Evolutionary conservation across 768 basidiomycete genomes (phyloP), one percentile per base, ranked within the genome.

Genomic region (Chlorophyllum brunneum): DNA sequence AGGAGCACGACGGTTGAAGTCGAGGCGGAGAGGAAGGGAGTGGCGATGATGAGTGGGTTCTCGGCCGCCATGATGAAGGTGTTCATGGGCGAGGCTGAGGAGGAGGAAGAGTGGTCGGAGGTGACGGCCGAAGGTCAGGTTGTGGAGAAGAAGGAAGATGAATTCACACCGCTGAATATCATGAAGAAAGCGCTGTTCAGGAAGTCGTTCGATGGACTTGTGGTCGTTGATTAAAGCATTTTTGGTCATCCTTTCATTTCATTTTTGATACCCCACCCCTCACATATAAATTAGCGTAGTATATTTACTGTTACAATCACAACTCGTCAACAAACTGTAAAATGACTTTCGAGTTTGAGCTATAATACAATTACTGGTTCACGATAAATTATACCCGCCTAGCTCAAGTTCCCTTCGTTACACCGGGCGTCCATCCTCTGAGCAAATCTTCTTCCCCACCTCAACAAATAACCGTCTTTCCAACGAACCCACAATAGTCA

Each of bases 41-140:
- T 86, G 29, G 83, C 83, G 42, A 66, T 88, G 62, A 68, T 88
- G 70, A 85, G 76, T 60, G 88, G 87, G 44, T 88, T 83, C 61
- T 85, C 82, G 48, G 75, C 81, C 16, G 73, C 80, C 50, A 71
- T 87, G 76, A 65, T 89, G 71, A 88, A 88, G 70, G 72, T 82
- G 53, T 88, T 89, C 59, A 79, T 88, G 77, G 81, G 77, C 9
- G 79, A 76, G 38, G 68, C 64, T 8, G 72, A 63, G 18, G 70
- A 66, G 13, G 73, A 7, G 15, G 48, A 67, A 31, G 65, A 60
- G 8, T 71, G 70, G 67, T 70, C 73, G 60, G 65, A 71, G 11
- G 62, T 70, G 30, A 59, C 57, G 5, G 63, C 65, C 24, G 69
- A 70, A 11, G 64, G 65, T 36, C 59, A 65, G 42, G 63, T 59